A percentile compares a stretch with the other conserved stretches of the same genome.
phyloP scores from a whole-genome alignment of 2,329 filamentous ascomycete species.

The Xylaria sp. region DNA sequence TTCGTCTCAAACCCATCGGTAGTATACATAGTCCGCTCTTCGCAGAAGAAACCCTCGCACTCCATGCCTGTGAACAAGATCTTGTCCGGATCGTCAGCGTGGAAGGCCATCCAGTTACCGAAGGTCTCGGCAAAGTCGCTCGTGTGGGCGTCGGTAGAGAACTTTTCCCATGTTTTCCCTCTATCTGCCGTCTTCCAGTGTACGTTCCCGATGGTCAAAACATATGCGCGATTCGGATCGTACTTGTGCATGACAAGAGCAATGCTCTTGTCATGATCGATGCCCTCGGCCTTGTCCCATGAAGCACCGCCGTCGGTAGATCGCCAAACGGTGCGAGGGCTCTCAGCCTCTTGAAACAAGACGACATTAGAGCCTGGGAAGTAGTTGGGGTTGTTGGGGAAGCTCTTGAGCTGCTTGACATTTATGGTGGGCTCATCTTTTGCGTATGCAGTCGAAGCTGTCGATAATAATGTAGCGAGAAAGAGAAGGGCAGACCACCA shows the following conservation, averaged over 20 bases:
- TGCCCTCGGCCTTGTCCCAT: conserved; percentile 75
- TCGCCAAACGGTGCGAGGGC: conserved; percentile 73
- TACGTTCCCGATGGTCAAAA: conserved; percentile 73
- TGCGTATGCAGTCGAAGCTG: conserved; percentile 54
- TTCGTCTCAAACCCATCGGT: conserved; percentile 82
- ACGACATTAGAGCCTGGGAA: conserved; percentile 90
- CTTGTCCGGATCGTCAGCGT: conserved; percentile 83
- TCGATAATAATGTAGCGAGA: conserved; percentile 49
- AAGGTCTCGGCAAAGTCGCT: conserved; percentile 62
- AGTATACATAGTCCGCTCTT: conserved; percentile 77
- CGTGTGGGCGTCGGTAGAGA: conserved; percentile 70
- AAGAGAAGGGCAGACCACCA: conserved; percentile 51
- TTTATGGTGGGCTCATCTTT: conserved; percentile 75
- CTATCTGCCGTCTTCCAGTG: conserved; percentile 89
- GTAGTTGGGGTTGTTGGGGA: conserved; percentile 80
- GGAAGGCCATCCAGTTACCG: conserved; percentile 74
- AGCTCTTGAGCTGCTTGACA: conserved; percentile 72
- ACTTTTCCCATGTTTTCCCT: conserved; percentile 83
- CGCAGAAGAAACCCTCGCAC: conserved; percentile 72
- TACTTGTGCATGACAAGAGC: conserved; percentile 81
- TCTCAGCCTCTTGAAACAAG: conserved; percentile 75
- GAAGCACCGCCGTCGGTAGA: conserved; percentile 82
- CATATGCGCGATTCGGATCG: conserved; percentile 82
- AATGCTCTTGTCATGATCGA: conserved; percentile 71
- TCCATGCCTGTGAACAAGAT: conserved; percentile 85